A percentile compares a stretch with the other conserved stretches of the same genome.
Evolutionary conservation across 495 filamentous ascomycete species (phyloP).

Genomic region (Amniculicola lignicola): DNA sequence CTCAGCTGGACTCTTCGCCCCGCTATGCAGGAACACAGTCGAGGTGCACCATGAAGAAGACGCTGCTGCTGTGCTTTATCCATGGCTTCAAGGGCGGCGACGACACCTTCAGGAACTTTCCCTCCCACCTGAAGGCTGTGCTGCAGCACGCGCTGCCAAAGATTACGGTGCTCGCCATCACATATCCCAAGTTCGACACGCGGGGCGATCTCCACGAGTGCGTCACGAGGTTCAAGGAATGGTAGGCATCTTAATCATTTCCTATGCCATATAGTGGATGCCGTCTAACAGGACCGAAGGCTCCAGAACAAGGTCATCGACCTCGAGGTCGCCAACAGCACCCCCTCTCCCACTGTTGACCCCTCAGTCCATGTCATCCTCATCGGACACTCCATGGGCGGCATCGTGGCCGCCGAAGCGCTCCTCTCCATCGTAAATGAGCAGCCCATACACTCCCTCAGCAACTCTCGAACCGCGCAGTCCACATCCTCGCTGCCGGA

Average conservation of each 20-base stretch:
- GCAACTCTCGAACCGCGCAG: conserved; percentile 19
- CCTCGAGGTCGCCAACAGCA: conserved; percentile 79
- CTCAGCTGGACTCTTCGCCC: conserved; percentile 7
- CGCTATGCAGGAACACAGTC: conserved; percentile 36
- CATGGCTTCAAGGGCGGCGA: conserved; percentile 98
- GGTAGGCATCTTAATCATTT: too few relatives aligned
- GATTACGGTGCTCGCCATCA: conserved; percentile 63
- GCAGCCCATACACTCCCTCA: conserved; percentile 54
- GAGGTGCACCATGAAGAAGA: conserved; percentile 71
- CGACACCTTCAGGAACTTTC: conserved; percentile 79
- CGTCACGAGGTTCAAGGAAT: conserved; percentile 79
- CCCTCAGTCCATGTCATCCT: conserved; percentile 82
- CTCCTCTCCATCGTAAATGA: conserved; percentile 68
- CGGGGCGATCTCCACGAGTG: conserved; percentile 79
- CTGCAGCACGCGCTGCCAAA: conserved; percentile 70
- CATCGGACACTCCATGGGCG: conserved; percentile 90
- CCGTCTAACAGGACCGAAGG: conserved; percentile 49
- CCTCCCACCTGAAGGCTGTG: conserved; percentile 67
- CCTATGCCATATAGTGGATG: not conserved
- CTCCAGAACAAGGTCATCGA: conserved; percentile 90
- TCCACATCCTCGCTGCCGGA: conserved; percentile 32
- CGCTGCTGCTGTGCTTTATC: conserved; percentile 85
- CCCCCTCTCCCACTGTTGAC: conserved; percentile 81
- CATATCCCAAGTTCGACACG: conserved; percentile 92
- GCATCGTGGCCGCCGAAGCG: conserved; percentile 90